Percentiles rank a stretch among this genome's conserved stretches.
Evolutionary conservation across 768 basidiomycete species (phyloP).

Genomic region (Bullera alba): DNA sequence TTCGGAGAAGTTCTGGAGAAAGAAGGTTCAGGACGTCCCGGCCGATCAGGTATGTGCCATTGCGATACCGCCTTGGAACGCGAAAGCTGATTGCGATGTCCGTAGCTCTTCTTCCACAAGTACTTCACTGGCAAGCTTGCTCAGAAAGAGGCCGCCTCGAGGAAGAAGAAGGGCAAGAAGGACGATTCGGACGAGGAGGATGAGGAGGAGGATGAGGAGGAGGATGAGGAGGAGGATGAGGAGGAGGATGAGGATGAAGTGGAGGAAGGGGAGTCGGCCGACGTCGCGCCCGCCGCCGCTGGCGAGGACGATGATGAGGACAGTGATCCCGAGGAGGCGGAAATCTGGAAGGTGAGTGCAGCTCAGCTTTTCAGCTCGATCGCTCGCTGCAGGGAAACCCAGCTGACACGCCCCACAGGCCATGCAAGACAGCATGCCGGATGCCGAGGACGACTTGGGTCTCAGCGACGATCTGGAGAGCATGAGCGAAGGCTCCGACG

Average conservation of each 20-base stretch:
- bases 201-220: conserved; percentile 40
- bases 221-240: conserved; percentile 11
- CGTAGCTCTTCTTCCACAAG: conserved; percentile 79
- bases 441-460: conserved; percentile 47
- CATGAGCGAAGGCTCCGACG: conserved; percentile 25
- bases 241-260: conserved; percentile 41
- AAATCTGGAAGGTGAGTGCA: conserved; percentile 81
- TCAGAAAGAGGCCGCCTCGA: conserved; percentile 47
- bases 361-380: no score
- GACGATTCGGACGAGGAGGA: conserved; percentile 25
- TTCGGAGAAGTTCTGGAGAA: conserved; percentile 65
- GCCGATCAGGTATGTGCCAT: conserved; percentile 75
- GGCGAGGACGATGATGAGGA: conserved; percentile 29
- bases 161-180: conserved; percentile 16
- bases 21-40: conserved; percentile 63
- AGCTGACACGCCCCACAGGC: conserved; percentile 53
- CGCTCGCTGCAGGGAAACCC: no score
- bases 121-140: conserved; percentile 71
- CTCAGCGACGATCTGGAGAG: conserved; percentile 29
- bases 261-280: conserved; percentile 22
- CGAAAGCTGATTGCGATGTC: conserved; percentile 3
- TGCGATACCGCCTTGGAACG: not conserved
- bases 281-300: conserved; percentile 36
- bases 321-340: conserved; percentile 53
- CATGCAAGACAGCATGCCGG: conserved; percentile 81